Evolutionary conservation across 805 yeast genomes (phyloP), one percentile per base, ranked within the genome.

Genomic region (Saturnispora serradocipensis): DNA sequence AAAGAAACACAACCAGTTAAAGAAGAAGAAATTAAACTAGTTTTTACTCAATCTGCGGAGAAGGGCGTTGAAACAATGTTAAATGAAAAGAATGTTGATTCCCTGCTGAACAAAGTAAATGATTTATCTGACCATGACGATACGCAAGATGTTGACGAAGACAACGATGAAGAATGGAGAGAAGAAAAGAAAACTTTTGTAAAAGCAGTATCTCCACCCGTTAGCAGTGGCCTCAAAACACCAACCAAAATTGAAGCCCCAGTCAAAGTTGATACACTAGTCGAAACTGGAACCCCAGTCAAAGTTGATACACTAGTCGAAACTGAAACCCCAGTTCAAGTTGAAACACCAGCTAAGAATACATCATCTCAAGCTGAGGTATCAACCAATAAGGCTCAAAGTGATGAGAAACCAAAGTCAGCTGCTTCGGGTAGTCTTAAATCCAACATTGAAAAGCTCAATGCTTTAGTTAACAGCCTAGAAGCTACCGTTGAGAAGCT

Each of bases 381-480:
- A 13, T 25, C 51, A 36, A 55, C 59, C 4, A n/a, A 59, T 15
- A 22, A 59, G 13, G 45, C 56, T 4, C 52, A 58, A 16, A 43
- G 66, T 18, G 54, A 60, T 11, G 44, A 63, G 16, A 49, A 60
- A 16, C 51, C 40, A 49, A 58, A 45, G 56, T 54, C 48, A 20
- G 64, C 71, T 28, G 73, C 75, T 27, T 79, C 86, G 18, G 74
- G 85, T 32, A 85, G 89, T 0, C 72, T 86, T 54, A 84, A 84
- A 60, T 84, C 79, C 9, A 80, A 88, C 1, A 82, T 86, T 32
- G 91, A 84, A 56, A 82, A 77, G 56, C 70, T 86, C 50, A 79
- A 85, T 5, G 53, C 68, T 2, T 66, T 86, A 34, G 88, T 84
- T 20, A 69, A 71, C 3, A 70, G 73, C 28, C 72, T 86, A 45